Evolutionary conservation across 331 rosid genomes (phyloP).

Genomic region (Acacia concinna): DNA sequence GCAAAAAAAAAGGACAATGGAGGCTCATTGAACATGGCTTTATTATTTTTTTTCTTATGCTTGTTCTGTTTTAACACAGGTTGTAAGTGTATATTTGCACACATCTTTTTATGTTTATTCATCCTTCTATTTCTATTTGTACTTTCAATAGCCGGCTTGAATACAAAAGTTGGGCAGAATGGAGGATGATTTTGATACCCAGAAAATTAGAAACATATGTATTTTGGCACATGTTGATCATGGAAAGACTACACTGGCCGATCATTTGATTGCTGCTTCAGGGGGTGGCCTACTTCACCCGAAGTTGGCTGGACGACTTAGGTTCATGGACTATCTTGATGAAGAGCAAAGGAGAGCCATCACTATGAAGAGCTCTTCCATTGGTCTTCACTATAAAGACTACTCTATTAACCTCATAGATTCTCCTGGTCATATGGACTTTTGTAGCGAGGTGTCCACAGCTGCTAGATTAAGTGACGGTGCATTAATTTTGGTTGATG

Average conservation of each 20-base stretch:
- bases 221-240: conserved; percentile 2
- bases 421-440: neutral
- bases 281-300: conserved; percentile 2
- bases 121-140: neutral
- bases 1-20: neutral
- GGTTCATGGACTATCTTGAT: conserved; percentile 3
- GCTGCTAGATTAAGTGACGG: conserved; percentile 5
- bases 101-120: neutral
- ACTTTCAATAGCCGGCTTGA: neutral
- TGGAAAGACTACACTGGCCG: conserved; percentile 1
- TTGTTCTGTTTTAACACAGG: neutral
- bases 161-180: neutral
- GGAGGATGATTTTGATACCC: neutral
- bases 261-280: conserved; percentile 11
- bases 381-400: neutral
- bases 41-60: neutral
- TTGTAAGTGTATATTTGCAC: neutral
- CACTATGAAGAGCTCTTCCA: conserved; percentile 5
- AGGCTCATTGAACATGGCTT: neutral
- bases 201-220: neutral
- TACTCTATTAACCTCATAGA: neutral
- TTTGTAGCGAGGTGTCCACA: neutral
- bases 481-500: neutral
- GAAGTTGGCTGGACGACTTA: neutral
- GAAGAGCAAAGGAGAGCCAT: neutral